Percentiles rank a stretch among this genome's conserved stretches.
Conservation (phyloP, 176 grass and related monocot species). For the Canna indica region DNA sequence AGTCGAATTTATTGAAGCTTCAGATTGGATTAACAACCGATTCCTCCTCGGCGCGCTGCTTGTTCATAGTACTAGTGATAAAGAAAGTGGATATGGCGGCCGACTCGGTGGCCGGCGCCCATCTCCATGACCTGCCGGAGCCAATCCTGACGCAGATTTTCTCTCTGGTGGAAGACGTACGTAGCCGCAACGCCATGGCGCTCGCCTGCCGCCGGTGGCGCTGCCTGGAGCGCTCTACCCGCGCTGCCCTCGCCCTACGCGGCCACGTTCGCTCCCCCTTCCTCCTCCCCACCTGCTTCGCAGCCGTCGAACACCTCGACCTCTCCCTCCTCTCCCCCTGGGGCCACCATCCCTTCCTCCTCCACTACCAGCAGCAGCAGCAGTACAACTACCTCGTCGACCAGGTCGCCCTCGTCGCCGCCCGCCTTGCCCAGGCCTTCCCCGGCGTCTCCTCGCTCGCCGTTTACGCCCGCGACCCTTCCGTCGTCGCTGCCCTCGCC, state of each 20-base stretch:
- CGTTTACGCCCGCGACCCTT: constrained; percentile 84
- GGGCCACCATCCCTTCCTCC: constrained; percentile 36
- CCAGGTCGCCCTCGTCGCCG: constrained; percentile 23
- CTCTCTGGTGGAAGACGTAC: constrained; percentile 31
- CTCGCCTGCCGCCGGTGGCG: constrained; percentile 41
- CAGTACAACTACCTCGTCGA: constrained; percentile 4
- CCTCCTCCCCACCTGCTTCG: constrained; percentile 39
- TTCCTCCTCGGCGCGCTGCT: background rate
- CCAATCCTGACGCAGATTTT: constrained; percentile 55
- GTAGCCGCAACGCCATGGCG: constrained; percentile 45
- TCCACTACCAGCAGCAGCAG: background rate
- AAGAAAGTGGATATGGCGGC: background rate
- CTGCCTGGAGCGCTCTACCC: constrained; percentile 52
- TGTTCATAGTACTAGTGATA: background rate
- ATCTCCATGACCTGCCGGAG: constrained; percentile 77
- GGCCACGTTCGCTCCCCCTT: constrained; percentile 44
- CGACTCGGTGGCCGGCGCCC: background rate
- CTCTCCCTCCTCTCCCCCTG: constrained; percentile 79
- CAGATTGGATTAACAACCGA: background rate
- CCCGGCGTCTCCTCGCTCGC: constrained; percentile 45
- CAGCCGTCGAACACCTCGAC: constrained; percentile 58
- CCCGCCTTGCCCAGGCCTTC: constrained; percentile 42
- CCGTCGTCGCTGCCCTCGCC: constrained; percentile 39
- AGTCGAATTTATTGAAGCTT: background rate
- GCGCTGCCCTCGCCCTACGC: constrained; percentile 54